phyloP scores from a whole-genome alignment of 371 early-diverging fungal genomes.

The Rhizopus stolonifer region DNA sequence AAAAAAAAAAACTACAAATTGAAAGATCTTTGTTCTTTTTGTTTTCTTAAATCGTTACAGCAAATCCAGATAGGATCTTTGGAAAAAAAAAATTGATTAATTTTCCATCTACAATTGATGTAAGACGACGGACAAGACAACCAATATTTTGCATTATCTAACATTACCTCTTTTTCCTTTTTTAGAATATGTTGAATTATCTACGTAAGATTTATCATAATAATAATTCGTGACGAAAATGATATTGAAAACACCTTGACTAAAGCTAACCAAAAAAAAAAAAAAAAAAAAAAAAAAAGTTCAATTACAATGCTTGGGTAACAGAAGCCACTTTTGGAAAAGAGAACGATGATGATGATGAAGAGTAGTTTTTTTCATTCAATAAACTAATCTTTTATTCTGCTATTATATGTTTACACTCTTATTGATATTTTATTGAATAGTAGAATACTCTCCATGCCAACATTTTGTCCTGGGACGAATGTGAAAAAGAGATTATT shows the following conservation, averaged over 20 bases:
- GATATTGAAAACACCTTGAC: slow-evolving; percentile 15
- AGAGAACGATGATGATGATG: slow-evolving; percentile 12
- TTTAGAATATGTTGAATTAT: slow-evolving; percentile 15
- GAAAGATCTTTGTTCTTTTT: slow-evolving; percentile 17
- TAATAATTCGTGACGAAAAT: slow-evolving; percentile 15
- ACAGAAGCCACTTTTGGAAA: slow-evolving; percentile 22
- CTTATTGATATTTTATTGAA: too few species aligned
- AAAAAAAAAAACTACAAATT: slow-evolving; percentile 16
- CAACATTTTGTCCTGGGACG: too few species aligned
- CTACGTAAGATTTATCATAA: slow-evolving; percentile 20
- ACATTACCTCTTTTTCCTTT: slow-evolving; percentile 16
- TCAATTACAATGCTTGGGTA: slow-evolving; percentile 20
- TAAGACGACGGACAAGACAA: too few species aligned
- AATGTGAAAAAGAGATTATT: slow-evolving; percentile 3
- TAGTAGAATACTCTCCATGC: too few species aligned
- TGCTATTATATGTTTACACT: too few species aligned
- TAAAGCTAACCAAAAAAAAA: slow-evolving; percentile 21
- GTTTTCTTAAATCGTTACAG: slow-evolving; percentile 11
- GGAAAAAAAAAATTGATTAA: slow-evolving; percentile 19
- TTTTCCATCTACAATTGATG: slow-evolving; percentile 18
- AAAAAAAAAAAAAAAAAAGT: too few species aligned
- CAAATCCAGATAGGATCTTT: slow-evolving; percentile 13
- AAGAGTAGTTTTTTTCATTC: too few species aligned
- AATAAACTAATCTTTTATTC: too few species aligned
- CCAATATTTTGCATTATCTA: slow-evolving; percentile 21